These are phyloP conservation scores for Claviceps cyperi DNA, from an alignment of 2,329 filamentous ascomycete species.

Conservation along the genomic window DNA sequence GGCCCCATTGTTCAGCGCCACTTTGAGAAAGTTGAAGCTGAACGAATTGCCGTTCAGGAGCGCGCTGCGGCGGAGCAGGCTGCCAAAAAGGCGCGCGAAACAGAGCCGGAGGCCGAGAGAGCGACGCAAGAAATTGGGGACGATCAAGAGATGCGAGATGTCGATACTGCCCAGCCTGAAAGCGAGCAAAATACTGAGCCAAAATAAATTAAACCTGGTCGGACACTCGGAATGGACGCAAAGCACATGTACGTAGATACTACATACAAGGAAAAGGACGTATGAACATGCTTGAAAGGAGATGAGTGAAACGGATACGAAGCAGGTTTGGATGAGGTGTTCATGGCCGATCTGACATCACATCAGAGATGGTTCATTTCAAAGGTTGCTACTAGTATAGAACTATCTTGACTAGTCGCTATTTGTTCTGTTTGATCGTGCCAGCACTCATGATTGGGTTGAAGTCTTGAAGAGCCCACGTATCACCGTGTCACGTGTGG, in stretches of 20 bases:
- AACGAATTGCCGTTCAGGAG: constrained; percentile 66
- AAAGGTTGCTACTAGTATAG: not conserved
- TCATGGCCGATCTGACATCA: not conserved
- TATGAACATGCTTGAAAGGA: not conserved
- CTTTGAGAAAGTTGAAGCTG: constrained; percentile 84
- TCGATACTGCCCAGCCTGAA: constrained; percentile 38
- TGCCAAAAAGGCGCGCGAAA: constrained; percentile 52
- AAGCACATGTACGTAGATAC: constrained; percentile 9
- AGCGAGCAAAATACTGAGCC: constrained; percentile 28
- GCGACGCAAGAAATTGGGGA: constrained; percentile 30
- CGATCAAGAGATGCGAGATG: constrained; percentile 52
- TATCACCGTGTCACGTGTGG: no score
- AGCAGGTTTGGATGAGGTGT: not conserved
- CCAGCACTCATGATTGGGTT: no score
- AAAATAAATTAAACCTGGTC: constrained; percentile 17
- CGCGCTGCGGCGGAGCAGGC: constrained; percentile 64
- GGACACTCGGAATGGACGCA: constrained; percentile 1
- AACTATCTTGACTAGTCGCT: not conserved
- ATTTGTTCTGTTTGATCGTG: no score
- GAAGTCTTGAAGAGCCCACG: no score
- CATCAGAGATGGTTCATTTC: not conserved
- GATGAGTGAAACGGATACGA: not conserved
- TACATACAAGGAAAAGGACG: not conserved
- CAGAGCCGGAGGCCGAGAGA: constrained; percentile 39
- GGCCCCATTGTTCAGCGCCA: constrained; percentile 88